A percentile compares a stretch with the other conserved stretches of the same genome.
These are phyloP conservation scores for Ogataea degrootiae DNA, from an alignment of 805 yeast species.

Conservation along the genomic window DNA sequence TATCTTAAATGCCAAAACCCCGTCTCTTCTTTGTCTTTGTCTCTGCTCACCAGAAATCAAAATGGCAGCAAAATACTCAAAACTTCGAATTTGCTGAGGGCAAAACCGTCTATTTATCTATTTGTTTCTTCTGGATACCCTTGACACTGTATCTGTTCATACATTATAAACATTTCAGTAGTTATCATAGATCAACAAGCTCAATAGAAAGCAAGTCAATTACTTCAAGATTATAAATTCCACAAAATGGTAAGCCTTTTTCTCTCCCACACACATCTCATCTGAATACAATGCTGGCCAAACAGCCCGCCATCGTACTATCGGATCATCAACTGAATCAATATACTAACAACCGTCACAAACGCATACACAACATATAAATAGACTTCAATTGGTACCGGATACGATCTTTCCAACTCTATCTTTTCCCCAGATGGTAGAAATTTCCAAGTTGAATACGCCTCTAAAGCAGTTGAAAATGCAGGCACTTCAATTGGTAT, in stretches of 20 bases:
- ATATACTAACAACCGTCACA: neutral
- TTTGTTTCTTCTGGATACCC: neutral
- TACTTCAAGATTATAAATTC: neutral
- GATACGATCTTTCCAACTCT: slow-evolving; percentile 96
- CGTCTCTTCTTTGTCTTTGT: neutral
- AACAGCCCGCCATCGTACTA: neutral
- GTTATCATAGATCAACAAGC: neutral
- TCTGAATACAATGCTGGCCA: neutral
- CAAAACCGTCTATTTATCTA: slow-evolving; percentile 7
- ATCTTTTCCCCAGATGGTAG: slow-evolving; percentile 93
- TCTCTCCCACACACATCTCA: neutral
- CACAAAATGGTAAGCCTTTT: neutral
- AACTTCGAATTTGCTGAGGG: slow-evolving; percentile 3
- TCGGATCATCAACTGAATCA: neutral
- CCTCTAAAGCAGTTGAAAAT: slow-evolving; percentile 94
- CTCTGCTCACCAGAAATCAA: neutral
- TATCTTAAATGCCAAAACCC: neutral
- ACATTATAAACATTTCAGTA: too few relatives aligned
- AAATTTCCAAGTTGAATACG: slow-evolving; percentile 97
- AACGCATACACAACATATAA: too few relatives aligned
- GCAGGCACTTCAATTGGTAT: slow-evolving; percentile 95
- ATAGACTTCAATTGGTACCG: slow-evolving; percentile 92
- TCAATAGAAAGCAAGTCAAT: neutral
- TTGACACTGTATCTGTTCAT: too few relatives aligned
- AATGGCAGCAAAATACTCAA: neutral